phyloP scores from a whole-genome alignment of 176 grass and related monocot genomes.

The Secale cereale region DNA sequence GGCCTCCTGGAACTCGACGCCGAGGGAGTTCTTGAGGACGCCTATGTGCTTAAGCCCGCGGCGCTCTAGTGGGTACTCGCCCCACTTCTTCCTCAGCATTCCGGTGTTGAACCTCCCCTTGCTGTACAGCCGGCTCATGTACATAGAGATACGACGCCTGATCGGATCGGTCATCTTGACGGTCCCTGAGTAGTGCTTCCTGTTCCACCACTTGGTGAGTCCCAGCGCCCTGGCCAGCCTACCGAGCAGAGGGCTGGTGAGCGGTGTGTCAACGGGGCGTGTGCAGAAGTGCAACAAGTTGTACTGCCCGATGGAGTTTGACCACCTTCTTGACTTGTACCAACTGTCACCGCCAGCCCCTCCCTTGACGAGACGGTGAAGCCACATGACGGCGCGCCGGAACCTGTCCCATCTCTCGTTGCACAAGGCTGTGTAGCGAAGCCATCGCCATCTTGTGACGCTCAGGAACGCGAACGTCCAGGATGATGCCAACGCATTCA shows the following conservation, averaged over 20 bases:
- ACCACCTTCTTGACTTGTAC: background rate
- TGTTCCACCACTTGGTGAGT: background rate
- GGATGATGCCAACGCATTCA: no score
- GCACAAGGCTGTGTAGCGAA: no score
- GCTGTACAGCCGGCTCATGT: background rate
- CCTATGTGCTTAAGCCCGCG: background rate
- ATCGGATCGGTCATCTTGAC: accelerated
- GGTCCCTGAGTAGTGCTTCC: background rate
- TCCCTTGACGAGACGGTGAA: background rate
- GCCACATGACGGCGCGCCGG: background rate
- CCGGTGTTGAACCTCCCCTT: background rate
- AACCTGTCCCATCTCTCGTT: background rate
- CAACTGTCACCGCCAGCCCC: background rate
- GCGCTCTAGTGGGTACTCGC: background rate
- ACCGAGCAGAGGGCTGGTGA: background rate
- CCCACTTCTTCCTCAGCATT: background rate
- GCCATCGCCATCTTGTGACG: no score
- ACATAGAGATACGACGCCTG: background rate
- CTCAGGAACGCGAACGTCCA: no score
- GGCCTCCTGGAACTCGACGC: background rate
- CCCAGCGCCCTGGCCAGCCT: background rate
- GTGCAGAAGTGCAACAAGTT: background rate
- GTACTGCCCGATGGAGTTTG: background rate
- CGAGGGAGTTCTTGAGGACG: background rate
- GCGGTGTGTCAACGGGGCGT: background rate